Percentiles rank a stretch among this genome's conserved stretches.
Conservation (phyloP, 2,329 filamentous ascomycete genomes). For the Colletotrichum sidae region DNA sequence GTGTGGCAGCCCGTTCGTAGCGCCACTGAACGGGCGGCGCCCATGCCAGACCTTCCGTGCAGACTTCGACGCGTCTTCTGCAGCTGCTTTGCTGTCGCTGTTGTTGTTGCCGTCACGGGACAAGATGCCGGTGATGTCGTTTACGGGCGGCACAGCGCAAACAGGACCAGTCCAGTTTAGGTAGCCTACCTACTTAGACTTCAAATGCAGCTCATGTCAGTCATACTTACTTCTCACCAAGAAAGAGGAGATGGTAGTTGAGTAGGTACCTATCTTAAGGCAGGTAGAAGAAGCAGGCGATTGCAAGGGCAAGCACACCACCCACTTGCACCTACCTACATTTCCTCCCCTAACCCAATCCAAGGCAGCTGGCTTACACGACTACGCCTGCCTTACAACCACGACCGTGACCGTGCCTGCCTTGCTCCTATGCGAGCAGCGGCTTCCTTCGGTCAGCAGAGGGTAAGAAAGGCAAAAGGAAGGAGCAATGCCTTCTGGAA, state of each 20-base stretch:
- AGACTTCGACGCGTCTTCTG: slow-evolving; percentile 37
- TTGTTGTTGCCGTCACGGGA: not conserved
- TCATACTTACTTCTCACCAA: too few relatives aligned
- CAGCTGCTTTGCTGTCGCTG: too few relatives aligned
- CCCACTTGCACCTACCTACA: slow-evolving; percentile 10
- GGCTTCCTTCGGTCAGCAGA: slow-evolving; percentile 34
- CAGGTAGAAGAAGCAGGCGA: too few relatives aligned
- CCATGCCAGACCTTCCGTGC: slow-evolving; percentile 30
- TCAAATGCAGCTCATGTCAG: too few relatives aligned
- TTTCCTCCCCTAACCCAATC: not conserved
- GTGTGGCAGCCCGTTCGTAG: slow-evolving; percentile 19
- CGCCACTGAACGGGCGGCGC: slow-evolving; percentile 24
- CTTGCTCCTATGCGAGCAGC: slow-evolving; percentile 12
- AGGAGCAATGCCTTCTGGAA: slow-evolving; percentile 26
- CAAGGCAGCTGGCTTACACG: slow-evolving; percentile 11
- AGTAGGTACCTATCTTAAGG: too few relatives aligned
- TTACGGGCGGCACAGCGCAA: too few relatives aligned
- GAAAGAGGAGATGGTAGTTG: too few relatives aligned
- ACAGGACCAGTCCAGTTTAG: too few relatives aligned
- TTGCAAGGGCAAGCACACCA: too few relatives aligned
- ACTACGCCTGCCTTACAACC: not conserved
- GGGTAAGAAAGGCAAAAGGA: not conserved
- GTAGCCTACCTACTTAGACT: too few relatives aligned
- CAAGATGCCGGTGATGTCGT: too few relatives aligned
- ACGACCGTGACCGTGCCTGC: slow-evolving; percentile 9